Evolutionary conservation across 192 early-diverging fungal species (phyloP).

Genomic region (Rhizophagus clarus): DNA sequence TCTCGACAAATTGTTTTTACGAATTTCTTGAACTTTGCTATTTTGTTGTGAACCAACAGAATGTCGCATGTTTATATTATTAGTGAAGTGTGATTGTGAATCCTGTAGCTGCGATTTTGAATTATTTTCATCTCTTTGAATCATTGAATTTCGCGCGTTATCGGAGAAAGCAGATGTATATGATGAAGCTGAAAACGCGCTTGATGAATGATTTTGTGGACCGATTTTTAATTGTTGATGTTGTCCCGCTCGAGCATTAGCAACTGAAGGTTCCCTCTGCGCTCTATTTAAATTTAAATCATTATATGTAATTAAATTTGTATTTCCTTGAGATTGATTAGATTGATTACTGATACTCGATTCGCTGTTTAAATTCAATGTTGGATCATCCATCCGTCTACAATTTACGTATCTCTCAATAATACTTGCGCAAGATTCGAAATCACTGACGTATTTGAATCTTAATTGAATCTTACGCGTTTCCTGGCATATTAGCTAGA

Average conservation of each 20-base stretch:
- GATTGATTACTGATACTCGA: background rate
- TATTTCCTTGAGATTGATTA: background rate
- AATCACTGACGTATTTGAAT: background rate
- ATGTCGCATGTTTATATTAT: too few species aligned
- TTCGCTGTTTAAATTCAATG: background rate
- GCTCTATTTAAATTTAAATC: background rate
- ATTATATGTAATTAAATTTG: background rate
- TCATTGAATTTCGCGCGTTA: background rate
- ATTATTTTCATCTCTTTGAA: too few species aligned
- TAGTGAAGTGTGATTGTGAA: too few species aligned
- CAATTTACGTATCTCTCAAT: constrained; percentile 5
- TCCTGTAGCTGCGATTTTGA: too few species aligned
- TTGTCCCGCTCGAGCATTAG: background rate
- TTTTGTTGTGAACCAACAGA: too few species aligned
- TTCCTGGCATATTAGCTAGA: background rate
- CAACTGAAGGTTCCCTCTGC: background rate
- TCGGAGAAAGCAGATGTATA: background rate
- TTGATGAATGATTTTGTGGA: background rate
- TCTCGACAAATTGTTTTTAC: too few species aligned
- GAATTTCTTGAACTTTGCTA: too few species aligned
- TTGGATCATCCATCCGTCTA: background rate
- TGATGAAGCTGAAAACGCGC: background rate
- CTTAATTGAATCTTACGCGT: constrained; percentile 3
- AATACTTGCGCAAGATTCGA: background rate
- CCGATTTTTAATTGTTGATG: background rate